These are phyloP conservation scores for Stagonosporopsis chrysanthemi DNA, from an alignment of 2,329 filamentous ascomycete genomes.

Conservation along the genomic window DNA sequence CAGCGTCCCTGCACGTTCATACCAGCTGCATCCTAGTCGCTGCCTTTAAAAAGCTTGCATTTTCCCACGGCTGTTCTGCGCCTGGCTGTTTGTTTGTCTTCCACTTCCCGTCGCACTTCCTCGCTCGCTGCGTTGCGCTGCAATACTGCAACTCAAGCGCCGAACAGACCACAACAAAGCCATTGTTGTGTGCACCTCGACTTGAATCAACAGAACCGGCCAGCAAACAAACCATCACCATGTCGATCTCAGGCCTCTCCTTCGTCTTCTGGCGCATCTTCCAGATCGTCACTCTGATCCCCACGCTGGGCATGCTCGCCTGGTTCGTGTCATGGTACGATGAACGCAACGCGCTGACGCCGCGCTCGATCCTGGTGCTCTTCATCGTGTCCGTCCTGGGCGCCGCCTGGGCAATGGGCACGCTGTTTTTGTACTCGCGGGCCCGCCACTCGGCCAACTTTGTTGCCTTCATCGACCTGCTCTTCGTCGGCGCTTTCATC, in stretches of 20 bases:
- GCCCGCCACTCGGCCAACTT: slow-evolving; percentile 66
- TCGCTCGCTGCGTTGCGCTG: slow-evolving; percentile 1
- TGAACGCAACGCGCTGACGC: slow-evolving; percentile 64
- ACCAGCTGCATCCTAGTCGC: slow-evolving; percentile 14
- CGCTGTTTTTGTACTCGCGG: slow-evolving; percentile 65
- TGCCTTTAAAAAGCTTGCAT: slow-evolving; percentile 9
- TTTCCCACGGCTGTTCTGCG: slow-evolving; percentile 10
- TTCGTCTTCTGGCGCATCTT: slow-evolving; percentile 69
- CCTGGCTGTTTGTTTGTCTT: neutral
- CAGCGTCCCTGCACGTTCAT: slow-evolving; percentile 9
- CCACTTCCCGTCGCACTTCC: slow-evolving; percentile 1
- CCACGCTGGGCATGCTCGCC: slow-evolving; percentile 66
- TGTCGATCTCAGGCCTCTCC: slow-evolving; percentile 62
- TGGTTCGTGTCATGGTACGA: slow-evolving; percentile 69
- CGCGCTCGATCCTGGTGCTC: slow-evolving; percentile 66
- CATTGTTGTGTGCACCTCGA: slow-evolving; percentile 2
- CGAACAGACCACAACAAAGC: neutral
- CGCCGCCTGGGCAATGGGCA: slow-evolving; percentile 67
- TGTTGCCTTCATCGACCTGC: slow-evolving; percentile 67
- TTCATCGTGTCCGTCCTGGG: slow-evolving; percentile 71
- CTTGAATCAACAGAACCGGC: neutral
- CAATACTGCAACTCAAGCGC: neutral
- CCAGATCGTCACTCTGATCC: slow-evolving; percentile 68
- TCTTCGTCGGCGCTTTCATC: slow-evolving; percentile 70
- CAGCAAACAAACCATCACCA: slow-evolving; percentile 34